Percentiles rank a stretch among this genome's conserved stretches.
phyloP scores from a whole-genome alignment of 2,329 filamentous ascomycete genomes.

The Fusarium abutilonis region DNA sequence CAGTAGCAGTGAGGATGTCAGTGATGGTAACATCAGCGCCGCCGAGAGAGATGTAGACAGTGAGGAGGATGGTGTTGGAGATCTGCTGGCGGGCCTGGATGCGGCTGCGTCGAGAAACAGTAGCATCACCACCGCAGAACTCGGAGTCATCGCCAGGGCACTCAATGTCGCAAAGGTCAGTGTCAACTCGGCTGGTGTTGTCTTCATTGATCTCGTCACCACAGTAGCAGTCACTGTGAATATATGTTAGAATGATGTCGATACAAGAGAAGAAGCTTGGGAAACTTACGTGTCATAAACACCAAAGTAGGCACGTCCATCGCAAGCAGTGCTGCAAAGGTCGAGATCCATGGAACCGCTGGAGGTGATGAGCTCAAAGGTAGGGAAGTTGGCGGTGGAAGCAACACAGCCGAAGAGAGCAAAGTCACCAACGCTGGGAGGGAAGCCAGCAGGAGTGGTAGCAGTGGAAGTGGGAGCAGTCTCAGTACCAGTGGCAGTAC shows the following conservation, averaged over 20 bases:
- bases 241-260: not conserved
- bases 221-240: slow-evolving; percentile 37
- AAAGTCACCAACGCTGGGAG: slow-evolving; percentile 35
- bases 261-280: no score
- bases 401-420: slow-evolving; percentile 43
- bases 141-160: slow-evolving; percentile 39
- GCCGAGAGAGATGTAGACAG: slow-evolving; percentile 33
- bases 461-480: slow-evolving; percentile 45
- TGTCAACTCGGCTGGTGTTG: slow-evolving; percentile 17
- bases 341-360: slow-evolving; percentile 40
- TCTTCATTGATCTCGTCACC: slow-evolving; percentile 29
- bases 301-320: slow-evolving; percentile 42
- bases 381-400: slow-evolving; percentile 37
- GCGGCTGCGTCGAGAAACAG: slow-evolving; percentile 24
- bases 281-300: slow-evolving; percentile 39
- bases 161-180: slow-evolving; percentile 25
- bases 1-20: slow-evolving; percentile 24
- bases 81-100: slow-evolving; percentile 33
- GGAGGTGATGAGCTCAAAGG: slow-evolving; percentile 33
- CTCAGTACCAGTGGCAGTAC: slow-evolving; percentile 36
- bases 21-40: slow-evolving; percentile 8
- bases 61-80: slow-evolving; percentile 38
- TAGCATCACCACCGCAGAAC: slow-evolving; percentile 38
- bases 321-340: slow-evolving; percentile 41
- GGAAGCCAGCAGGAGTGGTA: slow-evolving; percentile 30